Evolutionary conservation across 257 asterid species (phyloP).

Genomic region (Handroanthus guayacan): DNA sequence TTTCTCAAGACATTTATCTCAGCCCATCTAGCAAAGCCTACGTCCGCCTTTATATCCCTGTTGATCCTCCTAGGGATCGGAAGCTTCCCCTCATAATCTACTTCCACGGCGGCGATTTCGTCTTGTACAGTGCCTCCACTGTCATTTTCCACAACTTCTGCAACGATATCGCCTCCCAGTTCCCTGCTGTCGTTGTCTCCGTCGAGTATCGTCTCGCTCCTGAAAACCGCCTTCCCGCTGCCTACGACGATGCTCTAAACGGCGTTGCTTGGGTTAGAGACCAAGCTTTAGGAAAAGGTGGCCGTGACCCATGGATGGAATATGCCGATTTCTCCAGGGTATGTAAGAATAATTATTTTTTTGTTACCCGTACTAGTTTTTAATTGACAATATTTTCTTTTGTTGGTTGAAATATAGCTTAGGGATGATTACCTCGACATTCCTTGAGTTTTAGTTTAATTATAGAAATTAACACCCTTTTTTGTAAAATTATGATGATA

Average conservation of each 20-base stretch:
- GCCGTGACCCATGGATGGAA: slow-evolving; percentile 46
- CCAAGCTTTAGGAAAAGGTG: slow-evolving; percentile 40
- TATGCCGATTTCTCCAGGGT: slow-evolving; percentile 42
- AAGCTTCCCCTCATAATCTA: slow-evolving; percentile 47
- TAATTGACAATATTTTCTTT: no score
- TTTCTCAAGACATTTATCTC: slow-evolving; percentile 40
- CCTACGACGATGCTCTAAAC: slow-evolving; percentile 50
- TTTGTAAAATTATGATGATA: no score
- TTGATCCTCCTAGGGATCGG: slow-evolving; percentile 18
- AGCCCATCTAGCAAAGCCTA: slow-evolving; percentile 28
- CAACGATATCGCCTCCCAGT: slow-evolving; percentile 40
- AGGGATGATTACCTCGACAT: no score
- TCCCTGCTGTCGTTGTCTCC: slow-evolving; percentile 46
- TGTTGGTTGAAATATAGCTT: no score
- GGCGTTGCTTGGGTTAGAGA: slow-evolving; percentile 42
- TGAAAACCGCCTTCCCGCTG: slow-evolving; percentile 53
- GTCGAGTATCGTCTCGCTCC: slow-evolving; percentile 55
- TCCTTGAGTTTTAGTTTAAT: no score
- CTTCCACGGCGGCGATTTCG: slow-evolving; percentile 56
- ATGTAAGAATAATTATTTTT: no score
- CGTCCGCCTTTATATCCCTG: slow-evolving; percentile 43
- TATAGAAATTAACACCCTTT: no score
- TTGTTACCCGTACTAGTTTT: no score
- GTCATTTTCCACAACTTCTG: slow-evolving; percentile 53
- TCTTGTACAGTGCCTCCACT: slow-evolving; percentile 45